Evolutionary conservation across 2,329 filamentous ascomycete genomes (phyloP).

Genomic region (Fusarium nelsonii): DNA sequence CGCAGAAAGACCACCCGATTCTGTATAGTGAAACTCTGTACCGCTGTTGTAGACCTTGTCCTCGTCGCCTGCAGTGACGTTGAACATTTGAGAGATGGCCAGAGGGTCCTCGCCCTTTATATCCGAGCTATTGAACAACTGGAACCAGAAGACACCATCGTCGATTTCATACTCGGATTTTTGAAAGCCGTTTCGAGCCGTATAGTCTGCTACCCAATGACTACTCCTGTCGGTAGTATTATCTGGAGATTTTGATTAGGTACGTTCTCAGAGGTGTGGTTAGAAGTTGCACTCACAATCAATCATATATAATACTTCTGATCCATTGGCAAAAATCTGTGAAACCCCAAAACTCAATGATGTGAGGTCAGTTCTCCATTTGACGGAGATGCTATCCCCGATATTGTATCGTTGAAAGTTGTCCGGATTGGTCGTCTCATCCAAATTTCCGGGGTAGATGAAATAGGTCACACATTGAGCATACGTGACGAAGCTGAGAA

Average conservation of each 20-base stretch:
- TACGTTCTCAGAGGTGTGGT: too few species aligned
- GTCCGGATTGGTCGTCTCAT: background rate
- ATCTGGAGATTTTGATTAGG: conserved; percentile 1
- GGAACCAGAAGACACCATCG: conserved; percentile 14
- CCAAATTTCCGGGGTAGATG: conserved; percentile 4
- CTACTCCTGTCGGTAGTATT: conserved; percentile 16
- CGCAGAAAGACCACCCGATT: background rate
- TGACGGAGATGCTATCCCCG: conserved; percentile 16
- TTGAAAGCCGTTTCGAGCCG: background rate
- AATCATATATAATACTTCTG: background rate
- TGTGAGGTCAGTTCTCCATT: conserved; percentile 16
- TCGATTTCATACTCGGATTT: background rate
- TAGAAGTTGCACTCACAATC: background rate
- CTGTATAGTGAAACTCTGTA: too few species aligned
- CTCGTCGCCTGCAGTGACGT: conserved; percentile 2
- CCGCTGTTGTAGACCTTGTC: too few species aligned
- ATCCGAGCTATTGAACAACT: background rate
- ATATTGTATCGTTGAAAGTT: conserved; percentile 12
- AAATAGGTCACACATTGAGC: conserved; percentile 4
- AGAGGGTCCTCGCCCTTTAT: background rate
- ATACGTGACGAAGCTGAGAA: conserved; percentile 8
- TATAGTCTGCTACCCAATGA: conserved; percentile 6
- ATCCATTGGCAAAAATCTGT: background rate
- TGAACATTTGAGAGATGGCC: conserved; percentile 13
- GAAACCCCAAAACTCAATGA: conserved; percentile 1